A percentile compares a stretch with the other conserved stretches of the same genome.
phyloP scores from a whole-genome alignment of 768 basidiomycete species.

The Gloeostereum incarnatum region DNA sequence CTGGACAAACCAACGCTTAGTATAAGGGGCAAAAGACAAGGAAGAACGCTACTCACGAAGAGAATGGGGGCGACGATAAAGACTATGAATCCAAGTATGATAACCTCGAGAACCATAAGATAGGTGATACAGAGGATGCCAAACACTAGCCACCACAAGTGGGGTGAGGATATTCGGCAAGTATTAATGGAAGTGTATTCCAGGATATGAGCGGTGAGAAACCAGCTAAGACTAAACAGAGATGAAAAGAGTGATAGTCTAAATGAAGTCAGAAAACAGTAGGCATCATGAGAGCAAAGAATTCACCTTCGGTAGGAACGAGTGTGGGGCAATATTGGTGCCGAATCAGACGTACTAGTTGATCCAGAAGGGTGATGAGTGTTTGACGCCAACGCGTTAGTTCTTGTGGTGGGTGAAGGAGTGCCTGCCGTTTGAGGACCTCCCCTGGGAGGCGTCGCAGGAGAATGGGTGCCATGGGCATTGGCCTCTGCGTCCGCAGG shows the following conservation, averaged over 20 bases:
- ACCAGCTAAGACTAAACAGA: conserved; percentile 72
- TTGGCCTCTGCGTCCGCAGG: too few relatives aligned
- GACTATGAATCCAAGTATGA: conserved; percentile 66
- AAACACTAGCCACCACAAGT: conserved; percentile 84
- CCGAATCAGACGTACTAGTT: too few relatives aligned
- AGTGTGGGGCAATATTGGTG: conserved; percentile 13
- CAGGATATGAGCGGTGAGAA: conserved; percentile 71
- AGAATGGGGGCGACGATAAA: conserved; percentile 74
- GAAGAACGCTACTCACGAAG: conserved; percentile 43
- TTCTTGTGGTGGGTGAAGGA: too few relatives aligned
- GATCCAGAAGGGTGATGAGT: too few relatives aligned
- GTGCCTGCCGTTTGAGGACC: too few relatives aligned
- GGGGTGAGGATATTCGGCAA: conserved; percentile 67
- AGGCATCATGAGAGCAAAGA: conserved; percentile 8
- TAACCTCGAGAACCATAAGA: conserved; percentile 59
- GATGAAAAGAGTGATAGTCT: conserved; percentile 61
- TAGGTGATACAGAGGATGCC: conserved; percentile 76
- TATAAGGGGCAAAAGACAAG: conserved; percentile 6
- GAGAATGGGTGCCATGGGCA: too few relatives aligned
- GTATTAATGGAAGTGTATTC: conserved; percentile 68
- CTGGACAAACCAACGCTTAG: conserved; percentile 21
- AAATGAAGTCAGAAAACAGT: conserved; percentile 5
- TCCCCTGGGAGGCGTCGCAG: too few relatives aligned
- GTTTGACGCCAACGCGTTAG: too few relatives aligned
- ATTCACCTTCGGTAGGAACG: conserved; percentile 19